Evolutionary conservation across 2,329 filamentous ascomycete genomes (phyloP), one percentile per base, ranked within the genome.

Genomic region (Scedosporium aurantiacum): DNA sequence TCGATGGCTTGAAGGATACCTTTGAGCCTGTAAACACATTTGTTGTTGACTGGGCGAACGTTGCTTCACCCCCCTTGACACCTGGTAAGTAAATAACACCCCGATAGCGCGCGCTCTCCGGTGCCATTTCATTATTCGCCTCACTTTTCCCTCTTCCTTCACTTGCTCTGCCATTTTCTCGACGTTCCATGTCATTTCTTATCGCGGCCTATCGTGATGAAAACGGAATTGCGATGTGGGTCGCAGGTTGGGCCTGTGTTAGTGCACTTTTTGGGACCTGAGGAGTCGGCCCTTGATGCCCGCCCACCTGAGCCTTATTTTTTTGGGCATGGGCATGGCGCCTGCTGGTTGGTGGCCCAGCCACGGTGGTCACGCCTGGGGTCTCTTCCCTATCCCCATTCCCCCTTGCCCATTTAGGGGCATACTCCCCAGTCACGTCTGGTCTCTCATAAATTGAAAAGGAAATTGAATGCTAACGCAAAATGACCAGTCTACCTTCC

Each of bases 21-120:
- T 85, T 87, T 65, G 87, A 93, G 23, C 82, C 86, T 67, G 82
- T 84, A 21, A 90, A 94, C 75, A 85, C 86, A 65, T 81, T 93
- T 61, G 84, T 89, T 65, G 79, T 88, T 65, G 89, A 93, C 68
- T 95, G 90, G 88, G 80, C 87, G 62, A 85, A 82, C 71, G 87
- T 85, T 63, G 82, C 83, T 63, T 96, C 92, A 37, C 91, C 92
- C 59, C 90, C 91, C 25, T 85, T 96, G 83, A 95, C 91, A 69
- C 91, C 92, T 83, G 85, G 91, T 96, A 87, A 79, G 90, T 84
- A 28, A 14, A 37, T 37, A 37, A n/a, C n/a, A n/a, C n/a, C n/a
- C n/a, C n/a, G n/a, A n/a, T n/a, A n/a, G n/a, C n/a, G n/a, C n/a
- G n/a, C n/a, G n/a, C n/a, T n/a, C n/a, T n/a, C n/a, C n/a, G n/a